Evolutionary conservation across 2,329 filamentous ascomycete genomes (phyloP).

Genomic region (Ascochyta viciae-villosae): DNA sequence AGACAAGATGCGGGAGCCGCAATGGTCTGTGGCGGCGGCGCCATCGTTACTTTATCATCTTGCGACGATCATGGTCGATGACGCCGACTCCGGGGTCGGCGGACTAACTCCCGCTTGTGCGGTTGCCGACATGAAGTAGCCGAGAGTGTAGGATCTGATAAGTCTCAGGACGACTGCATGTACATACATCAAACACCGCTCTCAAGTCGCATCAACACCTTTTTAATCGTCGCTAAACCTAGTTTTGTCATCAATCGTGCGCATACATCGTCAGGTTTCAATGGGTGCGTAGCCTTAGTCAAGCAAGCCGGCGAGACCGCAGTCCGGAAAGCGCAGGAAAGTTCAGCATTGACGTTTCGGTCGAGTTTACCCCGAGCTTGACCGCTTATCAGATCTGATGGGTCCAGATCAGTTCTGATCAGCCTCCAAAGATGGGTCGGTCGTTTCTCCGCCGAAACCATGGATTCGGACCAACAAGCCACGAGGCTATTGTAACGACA

Average conservation of each 20-base stretch:
- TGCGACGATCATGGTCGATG: slow-evolving; percentile 9
- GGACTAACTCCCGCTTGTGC: slow-evolving; percentile 11
- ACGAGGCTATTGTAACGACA: no score
- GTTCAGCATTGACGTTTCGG: neutral
- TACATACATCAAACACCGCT: neutral
- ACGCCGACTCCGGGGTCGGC: slow-evolving; percentile 17
- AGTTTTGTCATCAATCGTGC: no score
- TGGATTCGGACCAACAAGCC: no score
- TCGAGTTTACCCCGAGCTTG: slow-evolving; percentile 14
- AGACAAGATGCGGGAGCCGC: neutral
- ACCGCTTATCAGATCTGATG: slow-evolving; percentile 8
- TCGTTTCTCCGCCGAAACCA: no score
- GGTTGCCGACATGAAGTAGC: slow-evolving; percentile 7
- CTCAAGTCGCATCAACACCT: neutral
- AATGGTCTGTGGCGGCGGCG: neutral
- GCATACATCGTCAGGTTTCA: no score
- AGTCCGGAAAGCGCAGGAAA: neutral
- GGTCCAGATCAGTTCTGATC: neutral
- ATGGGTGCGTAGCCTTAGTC: neutral
- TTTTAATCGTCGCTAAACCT: no score
- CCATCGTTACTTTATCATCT: slow-evolving; percentile 13
- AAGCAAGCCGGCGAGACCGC: neutral
- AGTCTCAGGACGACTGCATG: neutral
- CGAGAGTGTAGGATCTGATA: slow-evolving; percentile 8
- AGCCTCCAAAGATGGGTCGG: neutral